A percentile compares a stretch with the other conserved stretches of the same genome.
Conservation (phyloP, 495 filamentous ascomycete species). For the Lepidopterella palustris region DNA sequence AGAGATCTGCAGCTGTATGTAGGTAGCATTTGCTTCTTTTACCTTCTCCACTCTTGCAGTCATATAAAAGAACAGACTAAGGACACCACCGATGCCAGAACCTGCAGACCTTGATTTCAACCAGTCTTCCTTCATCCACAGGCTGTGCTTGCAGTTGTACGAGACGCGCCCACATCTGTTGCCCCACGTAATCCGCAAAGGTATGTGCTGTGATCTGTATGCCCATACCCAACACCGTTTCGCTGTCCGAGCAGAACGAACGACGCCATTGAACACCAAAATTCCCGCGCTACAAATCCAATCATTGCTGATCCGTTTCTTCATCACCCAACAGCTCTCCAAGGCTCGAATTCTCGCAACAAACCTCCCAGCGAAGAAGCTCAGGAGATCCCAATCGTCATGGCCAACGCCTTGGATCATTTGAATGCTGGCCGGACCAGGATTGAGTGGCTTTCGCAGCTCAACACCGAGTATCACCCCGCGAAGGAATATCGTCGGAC, state of each 20-base stretch:
- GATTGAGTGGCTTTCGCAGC: conserved; percentile 85
- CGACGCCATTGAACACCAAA: neutral
- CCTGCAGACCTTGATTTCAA: neutral
- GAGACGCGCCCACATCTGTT: neutral
- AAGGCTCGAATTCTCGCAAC: neutral
- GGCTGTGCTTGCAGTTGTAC: neutral
- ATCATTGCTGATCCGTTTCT: neutral
- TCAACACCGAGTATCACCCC: conserved; percentile 72
- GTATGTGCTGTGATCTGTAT: too few species aligned
- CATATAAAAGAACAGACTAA: neutral
- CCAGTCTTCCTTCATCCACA: neutral
- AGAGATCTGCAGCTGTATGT: neutral
- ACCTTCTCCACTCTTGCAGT: neutral
- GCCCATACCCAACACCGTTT: neutral
- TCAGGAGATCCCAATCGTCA: conserved; percentile 20
- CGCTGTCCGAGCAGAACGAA: conserved; percentile 10
- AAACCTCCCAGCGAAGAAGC: neutral
- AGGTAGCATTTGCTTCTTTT: neutral
- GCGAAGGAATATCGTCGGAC: conserved; percentile 85
- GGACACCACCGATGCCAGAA: neutral
- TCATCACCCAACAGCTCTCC: neutral
- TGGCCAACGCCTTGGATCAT: conserved; percentile 72
- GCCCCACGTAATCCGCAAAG: conserved; percentile 16
- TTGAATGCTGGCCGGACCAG: conserved; percentile 67
- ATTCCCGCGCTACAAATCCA: conserved; percentile 4